Evolutionary conservation across 768 basidiomycete genomes (phyloP).

Genomic region (Neoboletus brunneissimus): DNA sequence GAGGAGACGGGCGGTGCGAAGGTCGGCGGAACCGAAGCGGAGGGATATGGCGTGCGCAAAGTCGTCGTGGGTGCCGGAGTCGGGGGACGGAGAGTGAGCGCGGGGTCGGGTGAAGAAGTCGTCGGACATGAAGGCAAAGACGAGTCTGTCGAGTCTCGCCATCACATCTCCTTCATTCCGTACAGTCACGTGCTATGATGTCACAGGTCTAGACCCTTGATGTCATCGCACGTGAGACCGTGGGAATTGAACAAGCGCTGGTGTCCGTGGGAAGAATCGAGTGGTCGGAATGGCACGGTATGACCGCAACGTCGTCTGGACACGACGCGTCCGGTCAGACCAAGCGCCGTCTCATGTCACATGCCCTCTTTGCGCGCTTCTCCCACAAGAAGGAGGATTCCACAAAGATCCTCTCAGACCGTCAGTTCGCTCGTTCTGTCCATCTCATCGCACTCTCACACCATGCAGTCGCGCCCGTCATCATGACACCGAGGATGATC

Average conservation of each 20-base stretch:
- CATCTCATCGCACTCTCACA: not conserved
- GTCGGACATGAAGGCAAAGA: slow-evolving; percentile 21
- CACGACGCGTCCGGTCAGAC: too few species aligned
- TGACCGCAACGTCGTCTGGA: not conserved
- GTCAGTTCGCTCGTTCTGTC: slow-evolving; percentile 42
- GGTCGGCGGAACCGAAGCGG: slow-evolving; percentile 39
- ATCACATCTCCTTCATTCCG: not conserved
- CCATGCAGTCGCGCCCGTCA: slow-evolving; percentile 72
- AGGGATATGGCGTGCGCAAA: slow-evolving; percentile 57
- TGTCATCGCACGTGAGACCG: slow-evolving; percentile 28
- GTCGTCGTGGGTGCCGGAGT: slow-evolving; percentile 31
- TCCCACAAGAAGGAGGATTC: slow-evolving; percentile 58
- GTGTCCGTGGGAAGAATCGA: too few species aligned
- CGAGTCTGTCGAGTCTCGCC: not conserved
- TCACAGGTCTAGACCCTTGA: slow-evolving; percentile 29
- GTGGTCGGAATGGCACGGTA: slow-evolving; percentile 22
- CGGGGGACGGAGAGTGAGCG: too few species aligned
- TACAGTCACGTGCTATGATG: slow-evolving; percentile 33
- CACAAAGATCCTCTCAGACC: slow-evolving; percentile 67
- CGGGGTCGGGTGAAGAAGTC: slow-evolving; percentile 40
- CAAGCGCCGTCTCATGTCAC: slow-evolving; percentile 57
- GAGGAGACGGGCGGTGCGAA: slow-evolving; percentile 39
- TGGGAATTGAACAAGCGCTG: too few species aligned
- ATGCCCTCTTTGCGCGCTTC: slow-evolving; percentile 70
- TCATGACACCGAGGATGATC: slow-evolving; percentile 87